phyloP scores from a whole-genome alignment of 768 basidiomycete genomes.

The Coprinellus aureogranulatus region DNA sequence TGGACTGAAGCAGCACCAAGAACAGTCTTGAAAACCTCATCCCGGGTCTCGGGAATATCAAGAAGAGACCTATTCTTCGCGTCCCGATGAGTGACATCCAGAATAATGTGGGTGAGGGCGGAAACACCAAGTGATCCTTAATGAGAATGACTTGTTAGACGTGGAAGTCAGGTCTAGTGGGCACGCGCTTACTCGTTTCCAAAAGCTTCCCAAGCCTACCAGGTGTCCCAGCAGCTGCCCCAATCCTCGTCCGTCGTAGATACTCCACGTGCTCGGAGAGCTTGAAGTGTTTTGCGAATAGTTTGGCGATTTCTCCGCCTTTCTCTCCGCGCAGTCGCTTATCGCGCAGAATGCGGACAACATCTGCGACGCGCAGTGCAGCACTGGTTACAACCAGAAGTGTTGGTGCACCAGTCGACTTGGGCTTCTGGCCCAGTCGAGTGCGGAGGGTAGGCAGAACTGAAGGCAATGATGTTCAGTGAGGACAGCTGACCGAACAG shows the following conservation, averaged over 20 bases:
- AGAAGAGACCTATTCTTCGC: slow-evolving; percentile 72
- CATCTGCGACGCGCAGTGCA: slow-evolving; percentile 90
- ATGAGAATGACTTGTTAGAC: slow-evolving; percentile 13
- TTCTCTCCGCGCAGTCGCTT: slow-evolving; percentile 73
- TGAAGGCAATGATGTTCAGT: slow-evolving; percentile 25
- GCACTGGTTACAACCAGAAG: slow-evolving; percentile 82
- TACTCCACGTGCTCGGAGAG: slow-evolving; percentile 82
- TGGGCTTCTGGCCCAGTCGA: slow-evolving; percentile 73
- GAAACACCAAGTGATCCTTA: slow-evolving; percentile 70
- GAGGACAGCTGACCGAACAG: background rate
- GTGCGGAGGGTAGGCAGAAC: slow-evolving; percentile 66
- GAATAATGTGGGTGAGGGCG: slow-evolving; percentile 79
- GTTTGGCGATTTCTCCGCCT: slow-evolving; percentile 88
- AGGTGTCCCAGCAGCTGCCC: slow-evolving; percentile 89
- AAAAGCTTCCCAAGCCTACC: slow-evolving; percentile 86
- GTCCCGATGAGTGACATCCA: slow-evolving; percentile 74
- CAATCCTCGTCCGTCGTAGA: slow-evolving; percentile 81
- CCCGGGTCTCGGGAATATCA: slow-evolving; percentile 81
- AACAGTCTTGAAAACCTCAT: slow-evolving; percentile 75
- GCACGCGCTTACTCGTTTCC: slow-evolving; percentile 51
- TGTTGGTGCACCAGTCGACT: slow-evolving; percentile 80
- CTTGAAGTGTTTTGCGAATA: slow-evolving; percentile 96
- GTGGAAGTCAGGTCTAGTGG: background rate
- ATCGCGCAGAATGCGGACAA: slow-evolving; percentile 71
- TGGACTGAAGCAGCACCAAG: slow-evolving; percentile 61